Evolutionary conservation across 805 yeast genomes (phyloP), one percentile per base, ranked within the genome.

Genomic region (Cyberlindnera mrakii): DNA sequence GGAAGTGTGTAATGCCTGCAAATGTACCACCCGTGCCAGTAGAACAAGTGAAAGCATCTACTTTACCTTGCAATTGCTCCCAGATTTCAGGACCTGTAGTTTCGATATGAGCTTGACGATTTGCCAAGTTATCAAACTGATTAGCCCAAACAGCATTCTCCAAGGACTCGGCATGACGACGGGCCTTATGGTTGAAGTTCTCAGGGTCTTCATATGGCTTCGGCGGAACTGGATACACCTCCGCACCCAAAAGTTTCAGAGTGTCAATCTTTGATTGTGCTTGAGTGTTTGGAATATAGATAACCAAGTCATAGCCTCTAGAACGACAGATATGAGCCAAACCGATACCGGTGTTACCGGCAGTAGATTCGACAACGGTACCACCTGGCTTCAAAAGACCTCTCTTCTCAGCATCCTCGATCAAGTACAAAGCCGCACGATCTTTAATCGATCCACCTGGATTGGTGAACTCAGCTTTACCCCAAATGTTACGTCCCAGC

Each of bases 291-390:
- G 96, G 96, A 89, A 88, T 87, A 69, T 86, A 88, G 45, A 88
- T 84, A 39, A 88, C 80, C 61, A 93, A 80, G 44, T 82, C 77
- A 70, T 88, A 88, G 27, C 96, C 96, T 53, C 82, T 77, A 38
- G 90, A 75, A 30, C 95, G 71, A 59, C 95, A 85, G 36, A 82
- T 78, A 51, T 78, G 82, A 6, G 96, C 96, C 43, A 88, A 67
- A 1, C 96, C 96, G 52, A 88, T 88, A 15, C 96, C 96, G n/a
- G 96, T 88, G 66, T 88, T 88, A 29, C 96, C 96, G 3, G 96
- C 96, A 11, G 96, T 87, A 7, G 96, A 96, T 64, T 88, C 96
- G 15, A 88, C 90, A 27, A 88, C 77, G 2, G 96, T 88, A 30
- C 93, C 96, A 8, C 95, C 93, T 4, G 88, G 77, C 45, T 66